These are phyloP conservation scores for Fonsecaea erecta DNA, from an alignment of 2,329 filamentous ascomycete species.

Conservation along the genomic window DNA sequence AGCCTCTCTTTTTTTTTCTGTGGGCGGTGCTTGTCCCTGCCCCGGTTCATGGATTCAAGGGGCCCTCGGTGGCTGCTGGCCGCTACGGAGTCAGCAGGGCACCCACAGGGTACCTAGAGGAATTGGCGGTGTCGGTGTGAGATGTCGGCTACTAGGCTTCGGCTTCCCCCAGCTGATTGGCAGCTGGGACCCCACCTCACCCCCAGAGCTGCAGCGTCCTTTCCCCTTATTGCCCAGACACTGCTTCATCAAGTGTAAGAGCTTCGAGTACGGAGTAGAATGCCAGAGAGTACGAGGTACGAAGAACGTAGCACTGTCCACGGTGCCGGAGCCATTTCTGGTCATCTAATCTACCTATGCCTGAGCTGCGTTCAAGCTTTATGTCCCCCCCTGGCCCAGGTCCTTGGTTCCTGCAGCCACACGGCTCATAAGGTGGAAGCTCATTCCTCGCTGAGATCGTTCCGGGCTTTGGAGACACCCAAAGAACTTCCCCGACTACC, in stretches of 20 bases:
- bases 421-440: conserved; percentile 5
- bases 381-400: not conserved
- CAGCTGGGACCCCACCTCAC: not conserved
- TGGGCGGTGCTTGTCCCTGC: not conserved
- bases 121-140: conserved; percentile 16
- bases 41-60: not conserved
- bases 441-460: conserved; percentile 1
- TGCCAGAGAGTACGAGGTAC: not conserved
- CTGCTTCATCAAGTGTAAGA: not conserved
- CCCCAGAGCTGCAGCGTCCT: not conserved
- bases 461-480: not conserved
- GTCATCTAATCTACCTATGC: not conserved
- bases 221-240: not conserved
- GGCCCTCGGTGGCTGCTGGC: not conserved
- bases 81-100: not conserved
- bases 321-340: not conserved
- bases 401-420: conserved; percentile 12
- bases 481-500: not conserved
- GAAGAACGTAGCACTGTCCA: not conserved
- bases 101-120: not conserved
- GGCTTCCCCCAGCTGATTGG: conserved; percentile 1
- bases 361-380: not conserved
- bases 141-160: not conserved
- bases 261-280: too few relatives aligned
- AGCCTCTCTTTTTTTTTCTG: not conserved